Base-by-base conservation (phyloP, 768 basidiomycete genomes). In the Suillus spraguei region DNA sequence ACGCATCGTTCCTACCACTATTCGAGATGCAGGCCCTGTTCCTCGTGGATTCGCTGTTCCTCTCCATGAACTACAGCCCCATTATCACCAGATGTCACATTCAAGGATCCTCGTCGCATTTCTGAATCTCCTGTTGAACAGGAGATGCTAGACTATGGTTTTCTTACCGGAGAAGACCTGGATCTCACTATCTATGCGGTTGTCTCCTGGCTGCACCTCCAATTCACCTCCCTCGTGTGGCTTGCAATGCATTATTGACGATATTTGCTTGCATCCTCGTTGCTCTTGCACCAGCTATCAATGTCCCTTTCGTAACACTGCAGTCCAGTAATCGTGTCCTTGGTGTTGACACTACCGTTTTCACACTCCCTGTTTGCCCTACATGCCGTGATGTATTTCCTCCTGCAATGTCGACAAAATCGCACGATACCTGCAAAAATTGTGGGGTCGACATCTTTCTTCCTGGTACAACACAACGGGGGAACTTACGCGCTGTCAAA, bases 181-280 rank as follows among this genome's bases (percentile, higher is more conserved):
- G 42, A 44, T 5, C 20, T 44, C 42, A n/a, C n/a, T 1, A 62
- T 73, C 17, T 74, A 75, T 47, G 28, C 68, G 2, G 35, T 72
- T 0, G 69, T 73, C 6, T 42, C 67, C 2, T 75, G 73, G 74
- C 67, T 75, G 2, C 73, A 75, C 54, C 22, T 68, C 0, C 68
- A 70, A 24, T 75, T 66, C 71, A 72, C 24, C 66, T 74, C 2
- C 67, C 73, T 0, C 71, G 69, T 22, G 63, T 65, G 7, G 72
- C 72, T 6, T 76, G 74, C 46, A 72, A 66, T 54, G 67, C 71
- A 0, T 54, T 74, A 2, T 39, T 74, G 0, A 61, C 64, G 0
- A 65, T 68, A 17, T 41, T 74, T 16, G 59, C 49, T 1, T 54
- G 71, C 28, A 64, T 71, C 1, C 49, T 74, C 0, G 10, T 59